Percentiles rank a stretch among this genome's conserved stretches.
Conservation (phyloP, 331 rosid genomes). For the Dryas integrifolia region DNA sequence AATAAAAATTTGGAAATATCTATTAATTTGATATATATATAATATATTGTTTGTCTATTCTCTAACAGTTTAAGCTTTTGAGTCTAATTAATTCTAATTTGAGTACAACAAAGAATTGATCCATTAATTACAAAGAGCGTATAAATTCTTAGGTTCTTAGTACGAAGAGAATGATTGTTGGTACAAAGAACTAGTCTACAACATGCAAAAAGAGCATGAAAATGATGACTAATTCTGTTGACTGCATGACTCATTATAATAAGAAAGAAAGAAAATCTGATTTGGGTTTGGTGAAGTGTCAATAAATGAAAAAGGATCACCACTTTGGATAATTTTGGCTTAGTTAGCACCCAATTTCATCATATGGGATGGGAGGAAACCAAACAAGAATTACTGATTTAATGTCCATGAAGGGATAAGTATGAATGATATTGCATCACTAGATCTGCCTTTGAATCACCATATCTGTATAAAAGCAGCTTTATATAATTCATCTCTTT, state of each 20-base stretch:
- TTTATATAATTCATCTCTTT: constrained; percentile 4
- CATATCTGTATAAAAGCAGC: constrained; percentile 17
- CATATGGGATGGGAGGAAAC: not conserved
- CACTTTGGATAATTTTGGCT: not conserved
- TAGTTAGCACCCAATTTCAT: not conserved
- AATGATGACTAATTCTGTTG: constrained; percentile 6
- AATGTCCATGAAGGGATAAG: not conserved
- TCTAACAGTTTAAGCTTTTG: too few species aligned
- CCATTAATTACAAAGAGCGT: too few species aligned
- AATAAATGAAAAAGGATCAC: constrained; percentile 5
- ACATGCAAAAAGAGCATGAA: not conserved
- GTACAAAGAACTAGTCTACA: not conserved
- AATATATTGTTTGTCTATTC: too few species aligned
- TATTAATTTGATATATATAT: too few species aligned
- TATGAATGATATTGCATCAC: constrained; percentile 13
- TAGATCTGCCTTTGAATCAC: constrained; percentile 16
- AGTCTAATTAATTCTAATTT: too few species aligned
- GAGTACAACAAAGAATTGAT: not conserved
- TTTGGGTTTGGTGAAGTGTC: constrained; percentile 4
- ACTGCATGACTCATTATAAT: not conserved
- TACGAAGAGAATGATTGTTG: too few species aligned
- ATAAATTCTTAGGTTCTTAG: too few species aligned
- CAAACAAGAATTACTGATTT: not conserved
- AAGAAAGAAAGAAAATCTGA: constrained; percentile 1
- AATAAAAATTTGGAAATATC: not conserved